Evolutionary conservation across 495 filamentous ascomycete species (phyloP), one percentile per base, ranked within the genome.

Genomic region (Penicillium crystallinum): DNA sequence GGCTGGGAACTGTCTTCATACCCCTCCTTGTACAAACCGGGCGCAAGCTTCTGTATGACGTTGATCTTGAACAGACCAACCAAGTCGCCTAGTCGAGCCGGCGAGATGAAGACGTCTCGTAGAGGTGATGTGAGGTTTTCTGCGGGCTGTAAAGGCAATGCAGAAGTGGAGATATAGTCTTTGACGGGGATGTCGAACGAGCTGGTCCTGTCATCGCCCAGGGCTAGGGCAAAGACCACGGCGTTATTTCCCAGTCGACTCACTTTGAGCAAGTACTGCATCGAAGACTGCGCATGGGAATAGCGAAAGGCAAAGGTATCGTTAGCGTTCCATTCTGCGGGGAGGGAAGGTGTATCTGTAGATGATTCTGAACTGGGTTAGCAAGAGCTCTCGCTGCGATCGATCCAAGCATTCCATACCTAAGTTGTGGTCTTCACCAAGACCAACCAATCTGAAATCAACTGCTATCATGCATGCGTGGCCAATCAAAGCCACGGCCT

Each of bases 391-490:
- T 47, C 11, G 37, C 49, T 19, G 4, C 11, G 0, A 31, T 27
- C 31, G 40, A 3, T 18, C 31, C 9, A 11, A 6, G 41, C 57
- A 2, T 25, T 29, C 54, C 63, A 45, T 70, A 87, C 86, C 77
- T 49, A 85, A 78, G 25, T 73, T 79, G 50, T 89, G 80, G 19
- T 92, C 89, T 66, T 97, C 90, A 15, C 84, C 78, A 17, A 96
- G 85, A 1, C 91, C 91, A 18, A 91, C 66, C 7, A 97, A 74
- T 39, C 88, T 78, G 67, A 97, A 97, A 39, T 83, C 89, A 9
- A 92, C 81, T 5, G 84, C 82, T 23, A 78, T 58, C 85, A 97
- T 88, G 61, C 84, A 88, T 23, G 89, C 89, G 66, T 98, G 92
- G 35, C 81, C 76, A 57, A 93, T 84, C 34, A 97, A 80, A 9